phyloP scores from a whole-genome alignment of 371 early-diverging fungal species.

The Mortierella sp. region DNA sequence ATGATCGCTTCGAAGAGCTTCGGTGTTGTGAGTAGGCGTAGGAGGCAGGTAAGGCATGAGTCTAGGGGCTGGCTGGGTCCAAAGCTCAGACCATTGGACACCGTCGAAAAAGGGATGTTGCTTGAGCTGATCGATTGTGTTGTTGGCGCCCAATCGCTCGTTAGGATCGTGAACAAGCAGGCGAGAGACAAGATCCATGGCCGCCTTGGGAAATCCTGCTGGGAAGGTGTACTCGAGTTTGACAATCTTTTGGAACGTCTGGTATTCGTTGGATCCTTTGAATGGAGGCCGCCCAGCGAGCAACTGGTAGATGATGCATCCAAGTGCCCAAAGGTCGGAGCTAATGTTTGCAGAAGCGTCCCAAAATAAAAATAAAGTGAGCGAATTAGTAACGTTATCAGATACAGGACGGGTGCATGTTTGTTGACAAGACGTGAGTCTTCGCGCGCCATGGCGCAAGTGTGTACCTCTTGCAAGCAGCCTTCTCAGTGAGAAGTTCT shows the following conservation, averaged over 20 bases:
- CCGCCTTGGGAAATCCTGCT: constrained; percentile 72
- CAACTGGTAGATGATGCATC: constrained; percentile 98
- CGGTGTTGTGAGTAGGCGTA: constrained; percentile 47
- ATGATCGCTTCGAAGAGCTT: constrained; percentile 46
- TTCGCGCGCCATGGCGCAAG: background rate
- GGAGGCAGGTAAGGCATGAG: constrained; percentile 60
- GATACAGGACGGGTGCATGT: background rate
- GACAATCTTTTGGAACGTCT: constrained; percentile 95
- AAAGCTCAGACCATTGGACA: constrained; percentile 83
- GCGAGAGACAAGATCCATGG: constrained; percentile 79
- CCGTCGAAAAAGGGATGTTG: constrained; percentile 91
- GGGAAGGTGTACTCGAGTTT: constrained; percentile 90
- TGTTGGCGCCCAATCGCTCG: constrained; percentile 76
- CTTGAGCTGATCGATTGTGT: constrained; percentile 80
- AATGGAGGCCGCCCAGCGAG: constrained; percentile 96
- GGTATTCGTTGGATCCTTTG: constrained; percentile 94
- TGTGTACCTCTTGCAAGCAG: constrained; percentile 74
- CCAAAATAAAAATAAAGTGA: background rate
- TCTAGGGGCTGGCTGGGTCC: constrained; percentile 66
- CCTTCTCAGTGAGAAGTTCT: constrained; percentile 92
- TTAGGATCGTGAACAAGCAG: constrained; percentile 85
- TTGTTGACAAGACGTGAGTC: background rate
- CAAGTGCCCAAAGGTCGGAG: constrained; percentile 98
- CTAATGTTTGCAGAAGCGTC: constrained; percentile 45
- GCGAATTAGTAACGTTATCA: background rate